phyloP scores from a whole-genome alignment of 208 protist species.

The Leishmania amazonensis region DNA sequence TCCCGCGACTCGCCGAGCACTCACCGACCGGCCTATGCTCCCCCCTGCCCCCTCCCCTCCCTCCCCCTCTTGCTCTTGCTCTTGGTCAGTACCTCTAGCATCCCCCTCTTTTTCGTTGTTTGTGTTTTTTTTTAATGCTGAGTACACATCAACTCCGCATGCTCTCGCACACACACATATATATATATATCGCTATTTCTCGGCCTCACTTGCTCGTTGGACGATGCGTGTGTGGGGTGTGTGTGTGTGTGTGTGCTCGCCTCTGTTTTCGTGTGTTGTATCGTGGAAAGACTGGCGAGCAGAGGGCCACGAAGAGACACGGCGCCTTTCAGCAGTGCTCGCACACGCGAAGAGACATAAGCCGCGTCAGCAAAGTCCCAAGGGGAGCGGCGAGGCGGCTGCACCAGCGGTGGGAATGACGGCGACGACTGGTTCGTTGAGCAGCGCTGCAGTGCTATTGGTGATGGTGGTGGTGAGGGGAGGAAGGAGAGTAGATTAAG shows the following conservation, averaged over 20 bases:
- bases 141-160: neutral
- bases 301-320: neutral
- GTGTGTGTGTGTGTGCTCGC: neutral
- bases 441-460: neutral
- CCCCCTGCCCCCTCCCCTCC: neutral
- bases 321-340: neutral
- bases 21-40: neutral
- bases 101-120: conserved; percentile 10
- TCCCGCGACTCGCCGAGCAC: neutral
- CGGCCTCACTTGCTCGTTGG: neutral
- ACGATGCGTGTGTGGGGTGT: neutral
- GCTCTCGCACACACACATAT: neutral
- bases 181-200: neutral
- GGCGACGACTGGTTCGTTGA: neutral
- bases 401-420: neutral
- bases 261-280: neutral
- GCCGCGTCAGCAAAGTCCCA: neutral
- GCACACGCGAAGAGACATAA: neutral
- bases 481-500: neutral
- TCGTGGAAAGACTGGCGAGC: too few species aligned
- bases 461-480: neutral
- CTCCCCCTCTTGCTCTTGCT: too few species aligned
- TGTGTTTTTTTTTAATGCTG: neutral
- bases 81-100: neutral
- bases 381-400: neutral